Percentiles rank a stretch among this genome's conserved stretches.
phyloP scores from a whole-genome alignment of 345 rosid species.

The Eucalyptus tenuipes region DNA sequence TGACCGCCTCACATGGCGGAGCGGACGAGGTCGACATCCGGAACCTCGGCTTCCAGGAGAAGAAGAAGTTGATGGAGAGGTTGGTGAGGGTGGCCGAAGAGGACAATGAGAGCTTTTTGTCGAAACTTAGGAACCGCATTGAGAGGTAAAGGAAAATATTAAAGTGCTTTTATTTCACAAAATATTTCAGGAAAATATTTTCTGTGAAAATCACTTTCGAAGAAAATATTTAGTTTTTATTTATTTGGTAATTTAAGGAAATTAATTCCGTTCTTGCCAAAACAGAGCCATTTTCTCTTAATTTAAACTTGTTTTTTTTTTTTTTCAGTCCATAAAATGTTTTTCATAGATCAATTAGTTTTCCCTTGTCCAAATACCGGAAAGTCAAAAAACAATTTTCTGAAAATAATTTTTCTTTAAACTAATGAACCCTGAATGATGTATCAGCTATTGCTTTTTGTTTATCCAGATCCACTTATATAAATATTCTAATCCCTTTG shows the following conservation, averaged over 20 bases:
- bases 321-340: not conserved
- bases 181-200: too few species aligned
- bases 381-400: not conserved
- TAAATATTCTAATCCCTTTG: not conserved
- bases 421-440: too few species aligned
- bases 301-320: not conserved
- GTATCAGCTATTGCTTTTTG: not conserved
- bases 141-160: not conserved
- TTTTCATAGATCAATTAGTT: not conserved
- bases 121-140: conserved; percentile 3
- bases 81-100: conserved; percentile 22
- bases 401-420: not conserved
- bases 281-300: too few species aligned
- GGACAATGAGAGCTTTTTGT: conserved; percentile 29
- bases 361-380: not conserved
- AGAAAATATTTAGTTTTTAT: too few species aligned
- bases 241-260: too few species aligned
- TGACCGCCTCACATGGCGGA: not conserved
- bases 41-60: conserved; percentile 23
- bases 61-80: conserved; percentile 15
- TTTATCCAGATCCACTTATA: not conserved
- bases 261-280: not conserved
- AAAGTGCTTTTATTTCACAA: too few species aligned
- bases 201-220: too few species aligned
- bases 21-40: conserved; percentile 14